A percentile compares a stretch with the other conserved stretches of the same genome.
Evolutionary conservation across 306 rosid species (phyloP).

Genomic region (Hippophae gyantsensis): DNA sequence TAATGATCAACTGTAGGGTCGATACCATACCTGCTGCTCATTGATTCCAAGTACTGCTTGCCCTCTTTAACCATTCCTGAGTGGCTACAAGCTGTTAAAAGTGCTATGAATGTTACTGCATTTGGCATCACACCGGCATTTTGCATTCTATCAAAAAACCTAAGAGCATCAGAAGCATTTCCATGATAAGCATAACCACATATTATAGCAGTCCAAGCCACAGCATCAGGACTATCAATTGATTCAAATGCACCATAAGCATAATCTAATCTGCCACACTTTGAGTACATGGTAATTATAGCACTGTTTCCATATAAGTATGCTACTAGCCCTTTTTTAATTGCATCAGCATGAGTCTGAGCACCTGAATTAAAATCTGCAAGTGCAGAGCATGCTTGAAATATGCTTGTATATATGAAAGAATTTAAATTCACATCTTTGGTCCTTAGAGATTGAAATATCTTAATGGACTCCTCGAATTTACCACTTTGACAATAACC

Average conservation of each 20-base stretch:
- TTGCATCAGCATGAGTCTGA: slow-evolving; percentile 55
- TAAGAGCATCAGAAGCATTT: slow-evolving; percentile 39
- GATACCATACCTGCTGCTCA: slow-evolving; percentile 29
- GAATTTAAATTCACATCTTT: slow-evolving; percentile 41
- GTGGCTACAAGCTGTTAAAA: slow-evolving; percentile 52
- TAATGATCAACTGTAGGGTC: slow-evolving; percentile 46
- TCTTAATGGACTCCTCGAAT: slow-evolving; percentile 34
- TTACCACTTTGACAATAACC: slow-evolving; percentile 51
- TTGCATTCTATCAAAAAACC: slow-evolving; percentile 36
- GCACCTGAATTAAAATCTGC: slow-evolving; percentile 36
- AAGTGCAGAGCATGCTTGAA: slow-evolving; percentile 51
- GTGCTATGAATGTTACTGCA: slow-evolving; percentile 44
- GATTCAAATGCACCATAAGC: slow-evolving; percentile 41
- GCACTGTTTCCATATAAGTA: slow-evolving; percentile 47
- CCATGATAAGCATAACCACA: slow-evolving; percentile 52
- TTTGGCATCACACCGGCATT: slow-evolving; percentile 38
- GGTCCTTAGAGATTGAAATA: slow-evolving; percentile 35
- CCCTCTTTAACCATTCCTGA: slow-evolving; percentile 44
- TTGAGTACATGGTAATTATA: slow-evolving; percentile 58
- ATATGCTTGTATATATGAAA: slow-evolving; percentile 42
- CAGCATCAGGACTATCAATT: slow-evolving; percentile 40
- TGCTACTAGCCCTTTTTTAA: slow-evolving; percentile 38
- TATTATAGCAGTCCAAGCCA: slow-evolving; percentile 57
- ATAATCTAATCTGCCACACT: slow-evolving; percentile 46
- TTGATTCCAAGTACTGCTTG: slow-evolving; percentile 38